Evolutionary conservation across 768 basidiomycete species (phyloP).

Genomic region (Saitozyma podzolica): DNA sequence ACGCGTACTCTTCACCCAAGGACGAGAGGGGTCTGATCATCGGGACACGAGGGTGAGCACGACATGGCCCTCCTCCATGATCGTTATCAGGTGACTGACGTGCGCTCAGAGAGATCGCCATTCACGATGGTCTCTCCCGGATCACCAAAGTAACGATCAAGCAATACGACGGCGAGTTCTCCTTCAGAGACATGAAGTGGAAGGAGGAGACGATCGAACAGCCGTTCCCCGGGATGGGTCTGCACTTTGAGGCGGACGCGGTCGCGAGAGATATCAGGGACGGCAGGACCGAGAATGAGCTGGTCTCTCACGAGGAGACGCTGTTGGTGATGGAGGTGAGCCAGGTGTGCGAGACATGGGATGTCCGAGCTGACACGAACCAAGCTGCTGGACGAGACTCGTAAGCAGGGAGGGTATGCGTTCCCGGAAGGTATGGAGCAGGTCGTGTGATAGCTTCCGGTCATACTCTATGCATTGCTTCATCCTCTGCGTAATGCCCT

Average conservation of each 20-base stretch:
- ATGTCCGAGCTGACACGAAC: no score
- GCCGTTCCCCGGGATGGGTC: conserved; percentile 28
- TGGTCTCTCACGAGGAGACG: conserved; percentile 32
- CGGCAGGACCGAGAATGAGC: conserved; percentile 22
- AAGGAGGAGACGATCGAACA: conserved; percentile 16
- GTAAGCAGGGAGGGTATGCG: conserved; percentile 39
- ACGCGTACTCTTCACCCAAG: conserved; percentile 17
- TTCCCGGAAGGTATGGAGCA: conserved; percentile 32
- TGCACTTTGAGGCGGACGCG: conserved; percentile 41
- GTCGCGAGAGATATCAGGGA: conserved; percentile 34
- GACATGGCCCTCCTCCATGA: no score
- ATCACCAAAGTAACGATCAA: conserved; percentile 14
- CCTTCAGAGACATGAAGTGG: conserved; percentile 1
- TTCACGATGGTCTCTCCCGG: conserved; percentile 29
- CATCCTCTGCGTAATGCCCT: no score
- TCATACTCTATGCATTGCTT: no score
- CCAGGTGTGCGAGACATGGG: no score
- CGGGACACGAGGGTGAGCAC: conserved; percentile 36
- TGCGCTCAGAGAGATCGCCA: conserved; percentile 27
- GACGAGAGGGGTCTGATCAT: conserved; percentile 27
- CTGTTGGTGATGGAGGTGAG: conserved; percentile 33
- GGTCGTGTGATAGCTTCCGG: conserved; percentile 1
- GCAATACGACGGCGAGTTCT: conserved; percentile 4
- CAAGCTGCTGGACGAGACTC: conserved; percentile 33
- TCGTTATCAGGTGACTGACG: background rate